Conservation (phyloP, 495 filamentous ascomycete species). For the Penicillium egyptiacum region DNA sequence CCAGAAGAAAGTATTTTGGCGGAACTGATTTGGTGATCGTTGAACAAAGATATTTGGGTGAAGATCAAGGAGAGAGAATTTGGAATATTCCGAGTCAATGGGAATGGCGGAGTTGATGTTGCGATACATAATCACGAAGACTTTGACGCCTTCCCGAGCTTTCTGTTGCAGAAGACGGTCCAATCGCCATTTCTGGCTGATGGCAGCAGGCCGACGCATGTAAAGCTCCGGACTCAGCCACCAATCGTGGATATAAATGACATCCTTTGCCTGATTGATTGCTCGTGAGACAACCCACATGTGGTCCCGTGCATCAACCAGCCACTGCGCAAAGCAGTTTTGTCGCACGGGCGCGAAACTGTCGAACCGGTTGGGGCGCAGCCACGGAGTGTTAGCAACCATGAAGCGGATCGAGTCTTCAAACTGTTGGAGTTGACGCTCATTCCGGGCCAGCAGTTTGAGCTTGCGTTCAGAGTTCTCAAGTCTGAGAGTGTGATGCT, state of each 20-base stretch:
- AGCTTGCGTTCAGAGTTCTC: slow-evolving; percentile 85
- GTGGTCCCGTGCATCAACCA: slow-evolving; percentile 95
- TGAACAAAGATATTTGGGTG: slow-evolving; percentile 97
- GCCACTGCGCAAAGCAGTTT: slow-evolving; percentile 89
- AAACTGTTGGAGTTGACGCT: slow-evolving; percentile 86
- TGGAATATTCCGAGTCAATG: slow-evolving; percentile 98
- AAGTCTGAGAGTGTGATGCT: slow-evolving; percentile 82
- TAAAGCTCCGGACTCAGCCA: slow-evolving; percentile 98
- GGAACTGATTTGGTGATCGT: slow-evolving; percentile 92
- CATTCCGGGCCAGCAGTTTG: slow-evolving; percentile 88
- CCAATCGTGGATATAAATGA: slow-evolving; percentile 99
- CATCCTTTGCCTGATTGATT: slow-evolving; percentile 96
- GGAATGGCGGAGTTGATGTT: slow-evolving; percentile 98
- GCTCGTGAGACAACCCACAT: slow-evolving; percentile 99
- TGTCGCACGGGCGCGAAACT: slow-evolving; percentile 91
- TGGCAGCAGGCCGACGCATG: slow-evolving; percentile 89
- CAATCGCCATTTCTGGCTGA: slow-evolving; percentile 98
- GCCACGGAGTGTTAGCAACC: slow-evolving; percentile 77
- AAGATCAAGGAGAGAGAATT: slow-evolving; percentile 93
- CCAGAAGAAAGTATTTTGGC: slow-evolving; percentile 99
- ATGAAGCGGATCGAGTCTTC: slow-evolving; percentile 88
- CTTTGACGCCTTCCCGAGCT: slow-evolving; percentile 91
- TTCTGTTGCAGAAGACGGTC: slow-evolving; percentile 94
- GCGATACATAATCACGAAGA: slow-evolving; percentile 97
- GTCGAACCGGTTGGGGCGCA: slow-evolving; percentile 78